Percentiles rank a stretch among this genome's conserved stretches.
These are phyloP conservation scores for Areca catechu DNA, from an alignment of 176 grass and related monocot genomes.

Conservation along the genomic window DNA sequence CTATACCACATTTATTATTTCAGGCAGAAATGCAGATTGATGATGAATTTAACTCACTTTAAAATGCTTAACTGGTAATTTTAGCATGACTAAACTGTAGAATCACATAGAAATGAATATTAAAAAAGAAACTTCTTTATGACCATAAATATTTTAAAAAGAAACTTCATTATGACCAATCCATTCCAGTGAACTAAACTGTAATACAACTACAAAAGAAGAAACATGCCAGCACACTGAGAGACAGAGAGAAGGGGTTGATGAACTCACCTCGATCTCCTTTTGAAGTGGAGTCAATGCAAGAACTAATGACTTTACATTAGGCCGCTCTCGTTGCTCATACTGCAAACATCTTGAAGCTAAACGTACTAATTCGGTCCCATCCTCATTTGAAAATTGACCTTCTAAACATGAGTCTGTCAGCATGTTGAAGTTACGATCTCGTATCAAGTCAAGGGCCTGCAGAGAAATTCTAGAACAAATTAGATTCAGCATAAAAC, in stretches of 20 bases:
- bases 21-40: too few relatives aligned
- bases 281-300: constrained; percentile 80
- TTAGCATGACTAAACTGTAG: too few relatives aligned
- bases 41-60: too few relatives aligned
- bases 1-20: too few relatives aligned
- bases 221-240: neutral
- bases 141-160: neutral
- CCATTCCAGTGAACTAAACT: too few relatives aligned
- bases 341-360: constrained; percentile 98
- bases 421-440: constrained; percentile 94
- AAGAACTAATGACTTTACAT: constrained; percentile 77
- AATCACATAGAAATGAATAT: neutral
- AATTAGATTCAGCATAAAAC: constrained; percentile 2
- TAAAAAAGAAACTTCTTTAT: neutral
- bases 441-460: constrained; percentile 96
- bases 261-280: constrained; percentile 61
- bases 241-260: constrained; percentile 1
- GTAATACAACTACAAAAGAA: too few relatives aligned
- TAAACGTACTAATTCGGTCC: constrained; percentile 86
- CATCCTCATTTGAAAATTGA: constrained; percentile 95
- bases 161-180: neutral
- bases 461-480: constrained; percentile 29
- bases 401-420: constrained; percentile 94
- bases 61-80: too few relatives aligned
- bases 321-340: constrained; percentile 87